Percentiles rank a stretch among this genome's conserved stretches.
Evolutionary conservation across 192 early-diverging fungal genomes (phyloP).

Genomic region (Rhizoclosmatium globosum): DNA sequence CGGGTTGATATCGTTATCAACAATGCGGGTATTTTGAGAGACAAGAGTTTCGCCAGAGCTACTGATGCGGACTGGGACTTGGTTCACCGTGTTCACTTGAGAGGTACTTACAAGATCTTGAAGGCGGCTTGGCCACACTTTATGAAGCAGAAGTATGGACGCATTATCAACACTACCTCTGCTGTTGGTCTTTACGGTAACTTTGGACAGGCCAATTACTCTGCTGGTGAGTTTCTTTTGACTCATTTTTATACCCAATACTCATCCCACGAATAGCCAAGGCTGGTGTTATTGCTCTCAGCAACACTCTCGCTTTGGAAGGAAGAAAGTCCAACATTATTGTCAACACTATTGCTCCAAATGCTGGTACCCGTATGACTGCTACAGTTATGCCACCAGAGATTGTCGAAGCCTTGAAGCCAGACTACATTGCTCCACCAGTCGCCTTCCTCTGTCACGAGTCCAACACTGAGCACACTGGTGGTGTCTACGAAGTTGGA

Average conservation of each 20-base stretch:
- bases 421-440: constrained; percentile 95
- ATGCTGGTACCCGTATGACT: constrained; percentile 97
- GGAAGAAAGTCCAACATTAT: constrained; percentile 91
- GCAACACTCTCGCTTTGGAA: constrained; percentile 91
- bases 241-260: constrained; percentile 7
- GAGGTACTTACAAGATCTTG: constrained; percentile 93
- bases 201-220: constrained; percentile 94
- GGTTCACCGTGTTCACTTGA: constrained; percentile 88
- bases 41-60: constrained; percentile 92
- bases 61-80: constrained; percentile 95
- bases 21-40: constrained; percentile 97
- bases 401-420: constrained; percentile 93
- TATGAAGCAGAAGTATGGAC: constrained; percentile 92
- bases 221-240: constrained; percentile 52
- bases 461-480: constrained; percentile 73
- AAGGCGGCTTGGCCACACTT: constrained; percentile 98
- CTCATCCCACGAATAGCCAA: constrained; percentile 65
- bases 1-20: constrained; percentile 83
- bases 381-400: constrained; percentile 96
- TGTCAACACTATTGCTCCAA: constrained; percentile 95
- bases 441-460: constrained; percentile 96
- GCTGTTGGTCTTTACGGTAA: constrained; percentile 94
- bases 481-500: constrained; percentile 67
- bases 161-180: constrained; percentile 94
- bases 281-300: constrained; percentile 89